phyloP scores from a whole-genome alignment of 768 basidiomycete species.

The Tephrocybe sp. region DNA sequence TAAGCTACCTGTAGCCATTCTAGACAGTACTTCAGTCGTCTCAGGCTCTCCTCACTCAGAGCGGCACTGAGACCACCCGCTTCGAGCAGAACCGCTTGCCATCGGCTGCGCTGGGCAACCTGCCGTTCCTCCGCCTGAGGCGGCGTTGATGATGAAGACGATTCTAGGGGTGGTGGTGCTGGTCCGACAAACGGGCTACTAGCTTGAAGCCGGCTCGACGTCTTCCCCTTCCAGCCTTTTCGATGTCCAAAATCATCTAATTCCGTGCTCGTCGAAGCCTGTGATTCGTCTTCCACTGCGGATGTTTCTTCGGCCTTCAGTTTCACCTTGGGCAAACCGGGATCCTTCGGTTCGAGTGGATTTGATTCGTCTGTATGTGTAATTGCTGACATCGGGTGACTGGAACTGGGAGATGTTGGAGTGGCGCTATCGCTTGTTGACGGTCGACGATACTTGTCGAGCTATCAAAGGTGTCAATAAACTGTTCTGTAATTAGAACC shows the following conservation, averaged over 20 bases:
- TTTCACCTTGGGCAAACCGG: conserved; percentile 23
- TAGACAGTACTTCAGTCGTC: conserved; percentile 80
- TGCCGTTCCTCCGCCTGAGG: conserved; percentile 39
- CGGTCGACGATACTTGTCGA: conserved; percentile 50
- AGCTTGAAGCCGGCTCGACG: conserved; percentile 39
- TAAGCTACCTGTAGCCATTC: conserved; percentile 80
- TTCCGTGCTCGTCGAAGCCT: conserved; percentile 3
- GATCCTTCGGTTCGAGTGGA: conserved; percentile 12
- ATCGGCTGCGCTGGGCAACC: conserved; percentile 73
- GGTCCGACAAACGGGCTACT: conserved; percentile 35
- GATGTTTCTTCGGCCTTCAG: conserved; percentile 22
- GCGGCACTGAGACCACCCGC: conserved; percentile 88
- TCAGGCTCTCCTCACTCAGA: conserved; percentile 89
- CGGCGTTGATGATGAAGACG: conserved; percentile 26
- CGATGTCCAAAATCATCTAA: conserved; percentile 14
- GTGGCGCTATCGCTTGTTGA: conserved; percentile 27
- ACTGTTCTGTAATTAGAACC: too few relatives aligned
- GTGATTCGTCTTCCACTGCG: conserved; percentile 11
- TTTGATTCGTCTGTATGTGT: conserved; percentile 6
- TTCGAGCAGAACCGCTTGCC: conserved; percentile 83
- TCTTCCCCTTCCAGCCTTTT: conserved; percentile 20
- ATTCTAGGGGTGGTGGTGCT: conserved; percentile 30
- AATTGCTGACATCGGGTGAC: conserved; percentile 11
- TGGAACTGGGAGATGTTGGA: conserved; percentile 11
- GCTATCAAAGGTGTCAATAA: conserved; percentile 25